Evolutionary conservation across 192 early-diverging fungal species (phyloP), one percentile per base, ranked within the genome.

Genomic region (Backusella mclennaniae): DNA sequence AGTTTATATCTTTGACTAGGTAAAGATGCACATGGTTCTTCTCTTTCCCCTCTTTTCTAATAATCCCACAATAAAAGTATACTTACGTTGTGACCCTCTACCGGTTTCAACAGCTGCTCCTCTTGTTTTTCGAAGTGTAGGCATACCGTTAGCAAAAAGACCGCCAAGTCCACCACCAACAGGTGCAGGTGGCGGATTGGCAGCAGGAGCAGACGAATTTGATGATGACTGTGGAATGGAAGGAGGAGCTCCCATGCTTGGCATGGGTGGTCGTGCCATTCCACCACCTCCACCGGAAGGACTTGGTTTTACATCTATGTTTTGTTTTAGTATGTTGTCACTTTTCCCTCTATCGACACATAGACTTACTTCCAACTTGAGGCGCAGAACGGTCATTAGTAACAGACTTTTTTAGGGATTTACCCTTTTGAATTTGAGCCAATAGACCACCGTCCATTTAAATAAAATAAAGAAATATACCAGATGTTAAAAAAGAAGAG

Each of bases 351-450:
- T 26, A 26, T 17, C 12, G 0, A 15, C 19, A 35, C 12, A 29
- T 1, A 17, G 4, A 59, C 80, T 81, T 83, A 86, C 84, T 76
- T 36, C 67, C 81, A 17, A 91, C 66, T 36, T 80, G 9, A 19
- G 92, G 90, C 4, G 81, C 85, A 8, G 94, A 92, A 35, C 90
- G 87, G 79, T 95, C 94, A 67, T 91, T 93, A 5, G 94, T 95
- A 41, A 84, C 77, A 19, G 90, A 67, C 79, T 93, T 93, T 53
- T 91, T 91, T 31, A 95, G 87, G 66, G 46, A 74, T 59, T 80
- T 86, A 39, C 94, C 94, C 67, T 88, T 74, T 76, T 95, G 94
- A 79, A 95, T 95, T 77, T 93, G 90, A 39, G 78, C 44, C 75
- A 94, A 83, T 66, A 95, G 84, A 19, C 89, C 91, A 76, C 73